Evolutionary conservation across 1,284 basidiomycete genomes (phyloP).

Genomic region (Ceratobasidium sp.): DNA sequence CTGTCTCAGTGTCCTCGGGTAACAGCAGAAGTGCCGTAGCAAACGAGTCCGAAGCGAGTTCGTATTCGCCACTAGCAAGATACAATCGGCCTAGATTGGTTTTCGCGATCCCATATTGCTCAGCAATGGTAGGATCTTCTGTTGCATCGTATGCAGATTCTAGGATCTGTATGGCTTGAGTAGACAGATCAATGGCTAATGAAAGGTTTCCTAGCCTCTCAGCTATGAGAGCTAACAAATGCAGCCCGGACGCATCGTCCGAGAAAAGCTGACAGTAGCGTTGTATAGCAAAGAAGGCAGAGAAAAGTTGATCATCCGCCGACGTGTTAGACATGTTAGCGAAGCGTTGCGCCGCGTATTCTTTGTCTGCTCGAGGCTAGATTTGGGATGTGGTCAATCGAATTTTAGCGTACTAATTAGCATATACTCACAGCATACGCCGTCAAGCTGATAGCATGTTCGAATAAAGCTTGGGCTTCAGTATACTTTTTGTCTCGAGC

Average conservation of each 20-base stretch:
- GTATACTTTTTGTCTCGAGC: slow-evolving; percentile 65
- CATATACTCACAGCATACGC: slow-evolving; percentile 66
- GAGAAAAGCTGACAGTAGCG: slow-evolving; percentile 77
- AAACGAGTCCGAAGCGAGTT: slow-evolving; percentile 72
- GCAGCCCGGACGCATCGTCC: slow-evolving; percentile 75
- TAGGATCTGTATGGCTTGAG: slow-evolving; percentile 73
- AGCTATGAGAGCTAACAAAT: slow-evolving; percentile 86
- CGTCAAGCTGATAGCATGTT: slow-evolving; percentile 81
- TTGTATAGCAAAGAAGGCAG: slow-evolving; percentile 81
- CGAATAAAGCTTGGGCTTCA: slow-evolving; percentile 76
- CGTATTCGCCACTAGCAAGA: slow-evolving; percentile 66
- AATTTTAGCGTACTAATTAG: slow-evolving; percentile 14
- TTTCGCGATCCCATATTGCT: slow-evolving; percentile 82
- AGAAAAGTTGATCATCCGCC: slow-evolving; percentile 55
- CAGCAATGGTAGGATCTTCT: slow-evolving; percentile 80
- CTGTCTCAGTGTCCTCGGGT: slow-evolving; percentile 55
- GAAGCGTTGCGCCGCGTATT: slow-evolving; percentile 74
- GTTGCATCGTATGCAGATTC: slow-evolving; percentile 89
- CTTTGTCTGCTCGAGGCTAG: slow-evolving; percentile 85
- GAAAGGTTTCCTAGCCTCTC: slow-evolving; percentile 81
- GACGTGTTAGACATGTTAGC: slow-evolving; percentile 50
- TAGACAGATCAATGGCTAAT: slow-evolving; percentile 65
- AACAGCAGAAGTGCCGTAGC: slow-evolving; percentile 79
- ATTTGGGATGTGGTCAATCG: slow-evolving; percentile 19
- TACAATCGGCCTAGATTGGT: slow-evolving; percentile 82